Evolutionary conservation across 2,329 filamentous ascomycete species (phyloP), one percentile per base, ranked within the genome.

Genomic region (Parafenestella ontariensis): DNA sequence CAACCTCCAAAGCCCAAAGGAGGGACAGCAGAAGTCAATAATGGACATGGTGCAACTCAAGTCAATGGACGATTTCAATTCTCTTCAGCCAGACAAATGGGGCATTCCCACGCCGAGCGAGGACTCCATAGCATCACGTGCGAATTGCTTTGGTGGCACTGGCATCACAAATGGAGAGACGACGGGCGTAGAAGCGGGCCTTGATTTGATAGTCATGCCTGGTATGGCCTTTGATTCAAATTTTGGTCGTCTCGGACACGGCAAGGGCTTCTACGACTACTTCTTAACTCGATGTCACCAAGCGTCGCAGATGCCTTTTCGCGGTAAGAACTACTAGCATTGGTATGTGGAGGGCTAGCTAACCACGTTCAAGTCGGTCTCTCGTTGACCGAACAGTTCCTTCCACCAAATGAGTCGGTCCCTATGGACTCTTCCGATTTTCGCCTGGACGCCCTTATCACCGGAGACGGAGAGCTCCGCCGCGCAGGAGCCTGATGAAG

Each of bases 261-360:
- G 95, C 52, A 96, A 92, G 76, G 95, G 95, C 28, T 99, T 96
- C 79, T 99, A 99, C 81, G 95, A 99, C 79, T 90, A 88, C 75
- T 99, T 96, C 76, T 79, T 99, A 71, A 86, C 89, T 69, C 86
- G 89, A 64, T 96, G 93, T 83, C 74, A 83, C 76, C 75, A 76
- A 62, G 69, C 67, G 61, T 74, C 75, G 76, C 66, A 65, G 61
- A 85, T 83, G 78, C 85, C 84, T 64, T 82, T 83, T 78, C 82
- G 87, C 65, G 83, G 85, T 88, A 77, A 78, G 81, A 74, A 69
- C 59, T 56, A 68, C 54, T 70, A 59, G 39, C 60, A 64, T 70
- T 66, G 56, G 58, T 57, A 49, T 59, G 58, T 65, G 62, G 58
- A 62, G 61, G 67, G 67, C 66, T 74, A 69, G 74, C 66, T 74